Percentiles rank a stretch among this genome's conserved stretches.
These are phyloP conservation scores for Monosporascus ibericus DNA, from an alignment of 2,329 filamentous ascomycete genomes.

Conservation along the genomic window DNA sequence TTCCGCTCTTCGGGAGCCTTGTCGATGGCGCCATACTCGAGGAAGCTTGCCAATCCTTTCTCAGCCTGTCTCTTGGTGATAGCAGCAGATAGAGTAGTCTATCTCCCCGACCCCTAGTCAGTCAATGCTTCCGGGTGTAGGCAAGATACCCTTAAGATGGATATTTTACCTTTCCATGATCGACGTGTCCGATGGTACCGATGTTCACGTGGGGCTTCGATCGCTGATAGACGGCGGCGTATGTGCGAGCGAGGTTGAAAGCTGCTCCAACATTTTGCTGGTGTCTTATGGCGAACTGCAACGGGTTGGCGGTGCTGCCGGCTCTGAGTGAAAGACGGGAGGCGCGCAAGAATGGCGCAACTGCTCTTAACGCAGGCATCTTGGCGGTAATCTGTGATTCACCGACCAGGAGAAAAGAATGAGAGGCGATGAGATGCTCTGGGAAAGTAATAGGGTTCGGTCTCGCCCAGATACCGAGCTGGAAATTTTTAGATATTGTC, in stretches of 20 bases:
- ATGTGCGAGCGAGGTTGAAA: conserved; percentile 59
- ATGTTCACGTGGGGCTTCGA: conserved; percentile 98
- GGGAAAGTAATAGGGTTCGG: neutral
- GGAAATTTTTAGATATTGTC: neutral
- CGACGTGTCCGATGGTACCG: conserved; percentile 99
- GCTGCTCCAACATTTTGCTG: conserved; percentile 56
- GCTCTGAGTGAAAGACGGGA: conserved; percentile 68
- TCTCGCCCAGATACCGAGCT: neutral
- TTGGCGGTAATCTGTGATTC: conserved; percentile 28
- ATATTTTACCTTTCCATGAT: conserved; percentile 86
- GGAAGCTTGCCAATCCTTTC: conserved; percentile 89
- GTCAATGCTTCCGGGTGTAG: conserved; percentile 9
- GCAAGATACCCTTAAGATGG: neutral
- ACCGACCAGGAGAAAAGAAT: conserved; percentile 6
- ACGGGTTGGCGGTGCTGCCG: conserved; percentile 64
- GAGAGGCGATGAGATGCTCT: conserved; percentile 2
- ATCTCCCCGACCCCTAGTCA: conserved; percentile 12
- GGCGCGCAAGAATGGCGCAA: conserved; percentile 76
- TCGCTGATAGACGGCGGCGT: conserved; percentile 72
- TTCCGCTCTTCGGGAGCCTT: conserved; percentile 99
- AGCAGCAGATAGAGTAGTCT: conserved; percentile 97
- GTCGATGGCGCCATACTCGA: conserved; percentile 97
- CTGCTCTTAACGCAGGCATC: conserved; percentile 75
- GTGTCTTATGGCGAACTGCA: conserved; percentile 61
- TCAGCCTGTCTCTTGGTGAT: conserved; percentile 98